Base-by-base conservation (phyloP, 192 early-diverging fungal genomes). In the Haplosporangium gracile region DNA sequence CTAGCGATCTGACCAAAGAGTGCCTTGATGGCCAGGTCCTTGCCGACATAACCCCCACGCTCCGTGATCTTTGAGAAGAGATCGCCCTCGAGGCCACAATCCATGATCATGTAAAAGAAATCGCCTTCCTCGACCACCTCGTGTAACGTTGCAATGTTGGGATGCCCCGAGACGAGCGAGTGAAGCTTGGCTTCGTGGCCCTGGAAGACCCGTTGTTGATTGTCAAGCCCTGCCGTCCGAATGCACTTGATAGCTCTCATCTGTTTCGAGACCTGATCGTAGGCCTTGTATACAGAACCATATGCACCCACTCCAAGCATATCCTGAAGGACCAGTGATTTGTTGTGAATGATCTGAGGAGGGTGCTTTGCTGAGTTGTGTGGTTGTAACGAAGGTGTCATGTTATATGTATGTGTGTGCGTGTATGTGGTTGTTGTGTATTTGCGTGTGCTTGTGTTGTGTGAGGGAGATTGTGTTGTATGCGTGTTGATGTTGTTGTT, bases 21-120 rank as follows among this genome's bases (percentile, higher is more conserved):
- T 9, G 75, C 89, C 20, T 95, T 95, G 68, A 97, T 93, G 40
- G 95, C 95, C 26, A 88, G 70, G 80, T 98, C 97, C 38, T 93
- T 93, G 79, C 90, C 89, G 22, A 92, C 77, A 49, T 96, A 94
- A 29, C 91, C 93, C 60, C 95, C 95, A 16, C 94, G 92, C 39
- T 92, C 93, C 13, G 97, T 96, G 79, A 99, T 98, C 40, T 93
- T 93, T 51, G 96, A 96, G 88, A 99, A 99, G 45, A 99, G 89
- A 91, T 99, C 98, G 39, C 98, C 97, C 42, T 96, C 97, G 26
- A 91, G 91, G 8, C 96, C 96, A 72, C 92, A 93, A 89, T 96
- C 95, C 81, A 96, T 90, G 45, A 95, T 89, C 70, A 96, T 88
- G 78, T 93, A 94, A 55, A 93, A 78, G 78, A 80, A 89, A 75